These are phyloP conservation scores for Euphorbia celastroides DNA, from an alignment of 441 rosid species.

Conservation along the genomic window DNA sequence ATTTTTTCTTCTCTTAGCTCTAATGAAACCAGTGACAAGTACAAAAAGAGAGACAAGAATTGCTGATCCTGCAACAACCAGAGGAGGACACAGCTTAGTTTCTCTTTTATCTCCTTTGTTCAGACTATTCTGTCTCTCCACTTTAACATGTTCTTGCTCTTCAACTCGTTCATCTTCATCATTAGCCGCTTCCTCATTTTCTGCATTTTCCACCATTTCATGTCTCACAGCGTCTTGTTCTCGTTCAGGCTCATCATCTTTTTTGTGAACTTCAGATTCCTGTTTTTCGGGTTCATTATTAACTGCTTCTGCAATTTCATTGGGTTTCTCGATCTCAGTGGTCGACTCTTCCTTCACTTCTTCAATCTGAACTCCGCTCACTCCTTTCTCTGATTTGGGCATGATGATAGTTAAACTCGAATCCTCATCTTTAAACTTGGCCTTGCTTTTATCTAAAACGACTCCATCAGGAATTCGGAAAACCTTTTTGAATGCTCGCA, in stretches of 20 bases:
- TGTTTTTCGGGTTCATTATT: background rate
- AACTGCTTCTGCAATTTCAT: slow-evolving; percentile 19
- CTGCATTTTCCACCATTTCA: slow-evolving; percentile 10
- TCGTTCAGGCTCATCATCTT: background rate
- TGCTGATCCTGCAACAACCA: slow-evolving; percentile 58
- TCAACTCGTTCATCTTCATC: slow-evolving; percentile 16
- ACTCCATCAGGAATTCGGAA: slow-evolving; percentile 57
- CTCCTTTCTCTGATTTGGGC: slow-evolving; percentile 61
- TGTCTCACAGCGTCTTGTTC: background rate
- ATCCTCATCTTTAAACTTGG: slow-evolving; percentile 51
- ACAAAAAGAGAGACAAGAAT: slow-evolving; percentile 58
- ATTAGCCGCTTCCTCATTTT: slow-evolving; percentile 18
- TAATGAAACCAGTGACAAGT: slow-evolving; percentile 40
- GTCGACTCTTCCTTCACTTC: slow-evolving; percentile 37
- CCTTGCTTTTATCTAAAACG: slow-evolving; percentile 59
- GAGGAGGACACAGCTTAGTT: slow-evolving; percentile 31
- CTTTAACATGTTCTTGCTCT: slow-evolving; percentile 5
- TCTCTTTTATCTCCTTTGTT: slow-evolving; percentile 14
- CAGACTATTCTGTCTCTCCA: slow-evolving; percentile 21
- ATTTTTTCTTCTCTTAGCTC: slow-evolving; percentile 44
- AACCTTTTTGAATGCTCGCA: slow-evolving; percentile 43
- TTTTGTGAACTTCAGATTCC: slow-evolving; percentile 4
- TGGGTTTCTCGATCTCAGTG: slow-evolving; percentile 11
- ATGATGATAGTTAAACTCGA: slow-evolving; percentile 47
- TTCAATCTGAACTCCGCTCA: slow-evolving; percentile 42